Conservation (phyloP, 1,284 basidiomycete species). For the Cryptococcus floricola region DNA sequence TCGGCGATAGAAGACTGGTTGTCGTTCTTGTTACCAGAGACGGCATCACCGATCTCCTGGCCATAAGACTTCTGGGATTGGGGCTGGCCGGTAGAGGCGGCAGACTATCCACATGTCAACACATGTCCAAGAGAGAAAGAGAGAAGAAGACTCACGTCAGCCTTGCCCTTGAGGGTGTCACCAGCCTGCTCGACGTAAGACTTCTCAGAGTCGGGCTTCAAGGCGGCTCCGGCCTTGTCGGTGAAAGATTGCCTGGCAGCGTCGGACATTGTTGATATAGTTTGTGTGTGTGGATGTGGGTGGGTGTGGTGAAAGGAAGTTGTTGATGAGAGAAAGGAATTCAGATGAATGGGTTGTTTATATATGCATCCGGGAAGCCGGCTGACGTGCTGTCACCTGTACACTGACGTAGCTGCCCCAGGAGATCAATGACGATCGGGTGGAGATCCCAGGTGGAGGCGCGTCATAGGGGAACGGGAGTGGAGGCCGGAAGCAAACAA, state of each 20-base stretch:
- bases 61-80: conserved; percentile 32
- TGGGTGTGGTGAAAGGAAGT: no score
- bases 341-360: no score
- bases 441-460: no score
- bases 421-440: background rate
- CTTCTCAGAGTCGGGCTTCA: conserved; percentile 43
- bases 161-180: conserved; percentile 31
- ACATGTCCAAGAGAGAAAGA: background rate
- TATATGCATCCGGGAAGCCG: no score
- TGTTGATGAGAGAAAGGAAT: no score
- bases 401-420: background rate
- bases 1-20: conserved; percentile 27
- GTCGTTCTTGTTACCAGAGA: conserved; percentile 36
- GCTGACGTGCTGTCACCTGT: background rate
- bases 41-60: conserved; percentile 27
- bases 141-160: conserved; percentile 25
- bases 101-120: conserved; percentile 14
- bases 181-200: conserved; percentile 34
- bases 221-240: conserved; percentile 39
- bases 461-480: no score
- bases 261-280: conserved; percentile 29
- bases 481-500: no score
- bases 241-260: conserved; percentile 34
- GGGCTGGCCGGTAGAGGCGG: conserved; percentile 36
- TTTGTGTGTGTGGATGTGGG: background rate